A percentile compares a stretch with the other conserved stretches of the same genome.
phyloP scores from a whole-genome alignment of 1,139 yeast genomes.

The Nakaseomyces bracarensis region DNA sequence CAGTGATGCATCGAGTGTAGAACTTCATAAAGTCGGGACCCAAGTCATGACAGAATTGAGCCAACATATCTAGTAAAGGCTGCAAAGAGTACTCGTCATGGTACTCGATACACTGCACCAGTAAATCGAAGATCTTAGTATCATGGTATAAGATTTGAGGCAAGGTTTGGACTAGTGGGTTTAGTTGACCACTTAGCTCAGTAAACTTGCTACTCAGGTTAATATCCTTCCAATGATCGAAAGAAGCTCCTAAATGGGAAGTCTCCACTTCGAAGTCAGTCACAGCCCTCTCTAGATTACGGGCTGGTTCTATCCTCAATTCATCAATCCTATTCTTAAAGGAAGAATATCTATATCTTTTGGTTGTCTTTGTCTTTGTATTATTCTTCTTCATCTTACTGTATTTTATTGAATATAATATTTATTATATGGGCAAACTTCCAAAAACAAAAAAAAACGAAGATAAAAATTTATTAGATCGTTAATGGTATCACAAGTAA shows the following conservation, averaged over 20 bases:
- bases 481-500: too few species aligned
- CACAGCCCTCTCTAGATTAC: conserved; percentile 53
- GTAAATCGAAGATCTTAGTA: conserved; percentile 45
- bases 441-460: too few species aligned
- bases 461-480: too few species aligned
- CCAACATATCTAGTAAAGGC: conserved; percentile 69
- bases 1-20: conserved; percentile 45
- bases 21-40: conserved; percentile 83
- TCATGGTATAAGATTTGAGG: conserved; percentile 78
- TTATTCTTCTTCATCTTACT: conserved; percentile 35
- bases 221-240: conserved; percentile 82
- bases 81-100: conserved; percentile 69
- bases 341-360: conserved; percentile 60
- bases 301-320: conserved; percentile 76
- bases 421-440: too few species aligned
- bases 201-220: conserved; percentile 70
- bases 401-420: too few species aligned
- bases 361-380: conserved; percentile 47
- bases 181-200: conserved; percentile 51
- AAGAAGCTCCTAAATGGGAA: conserved; percentile 71
- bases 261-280: conserved; percentile 57
- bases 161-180: conserved; percentile 53
- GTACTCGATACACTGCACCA: conserved; percentile 42
- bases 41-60: conserved; percentile 85
- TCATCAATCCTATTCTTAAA: conserved; percentile 79